phyloP scores from a whole-genome alignment of 345 rosid genomes.

The Clarkia xantiana region DNA sequence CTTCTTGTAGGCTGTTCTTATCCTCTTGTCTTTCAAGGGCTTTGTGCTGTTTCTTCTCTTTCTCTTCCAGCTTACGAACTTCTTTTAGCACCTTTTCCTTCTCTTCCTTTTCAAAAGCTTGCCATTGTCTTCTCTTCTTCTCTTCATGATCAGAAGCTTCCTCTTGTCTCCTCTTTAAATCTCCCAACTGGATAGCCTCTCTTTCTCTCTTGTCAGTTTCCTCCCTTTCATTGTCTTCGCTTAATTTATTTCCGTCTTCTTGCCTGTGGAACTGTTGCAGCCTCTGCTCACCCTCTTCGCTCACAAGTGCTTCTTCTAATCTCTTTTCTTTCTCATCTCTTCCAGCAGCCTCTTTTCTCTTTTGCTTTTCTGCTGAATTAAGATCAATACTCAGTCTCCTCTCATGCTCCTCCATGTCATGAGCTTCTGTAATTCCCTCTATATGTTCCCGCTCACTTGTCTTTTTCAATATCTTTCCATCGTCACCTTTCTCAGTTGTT shows the following conservation, averaged over 20 bases:
- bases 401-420: constrained; percentile 9
- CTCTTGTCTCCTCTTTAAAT: constrained; percentile 1
- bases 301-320: background rate
- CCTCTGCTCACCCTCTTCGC: constrained; percentile 8
- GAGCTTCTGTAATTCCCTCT: constrained; percentile 17
- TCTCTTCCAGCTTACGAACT: constrained; percentile 3
- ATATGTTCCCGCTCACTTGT: constrained; percentile 17
- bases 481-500: constrained; percentile 3
- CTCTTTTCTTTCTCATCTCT: constrained; percentile 14
- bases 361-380: constrained; percentile 5
- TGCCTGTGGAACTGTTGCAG: constrained; percentile 8
- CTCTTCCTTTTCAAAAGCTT: constrained; percentile 3
- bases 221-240: too few relatives aligned
- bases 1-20: constrained; percentile 28
- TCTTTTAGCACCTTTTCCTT: constrained; percentile 6
- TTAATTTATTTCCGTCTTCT: constrained; percentile 11
- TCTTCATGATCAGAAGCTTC: constrained; percentile 6
- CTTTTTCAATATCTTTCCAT: constrained; percentile 2
- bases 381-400: background rate
- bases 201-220: constrained; percentile 1
- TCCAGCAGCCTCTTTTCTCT: constrained; percentile 3
- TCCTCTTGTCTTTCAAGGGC: constrained; percentile 10
- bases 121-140: constrained; percentile 3
- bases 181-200: background rate
- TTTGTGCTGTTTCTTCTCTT: constrained; percentile 2